Percentiles rank a stretch among this genome's conserved stretches.
Evolutionary conservation across 169 alveolate genomes (phyloP).

Genomic region (Plasmodium vivax): DNA sequence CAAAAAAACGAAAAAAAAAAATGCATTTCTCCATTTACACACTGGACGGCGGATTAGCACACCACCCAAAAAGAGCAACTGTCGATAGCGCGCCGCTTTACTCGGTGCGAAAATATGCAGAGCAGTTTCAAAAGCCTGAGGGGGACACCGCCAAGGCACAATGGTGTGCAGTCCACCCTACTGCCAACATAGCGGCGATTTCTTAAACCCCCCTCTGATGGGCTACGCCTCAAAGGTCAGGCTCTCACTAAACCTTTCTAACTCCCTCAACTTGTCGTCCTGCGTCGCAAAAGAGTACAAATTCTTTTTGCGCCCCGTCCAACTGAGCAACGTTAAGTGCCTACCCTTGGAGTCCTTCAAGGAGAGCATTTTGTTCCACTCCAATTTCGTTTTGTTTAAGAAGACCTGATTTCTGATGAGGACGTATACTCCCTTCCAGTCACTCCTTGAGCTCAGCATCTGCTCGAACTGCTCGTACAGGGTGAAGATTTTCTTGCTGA

Average conservation of each 20-base stretch:
- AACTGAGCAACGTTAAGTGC: slow-evolving; percentile 39
- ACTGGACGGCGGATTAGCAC: not conserved
- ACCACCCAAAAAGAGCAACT: not conserved
- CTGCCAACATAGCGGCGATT: not conserved
- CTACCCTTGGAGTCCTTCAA: slow-evolving; percentile 61
- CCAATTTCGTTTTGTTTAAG: slow-evolving; percentile 46
- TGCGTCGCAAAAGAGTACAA: slow-evolving; percentile 44
- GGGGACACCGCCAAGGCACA: not conserved
- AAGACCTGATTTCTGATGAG: slow-evolving; percentile 33
- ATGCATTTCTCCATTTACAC: not conserved
- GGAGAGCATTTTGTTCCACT: slow-evolving; percentile 51
- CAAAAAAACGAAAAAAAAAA: no score
- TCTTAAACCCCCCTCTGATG: not conserved
- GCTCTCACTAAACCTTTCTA: slow-evolving; percentile 46
- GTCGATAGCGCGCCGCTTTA: not conserved
- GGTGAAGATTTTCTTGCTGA: slow-evolving; percentile 36
- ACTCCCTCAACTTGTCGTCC: slow-evolving; percentile 53
- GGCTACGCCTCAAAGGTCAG: slow-evolving; percentile 25
- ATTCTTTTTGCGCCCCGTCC: slow-evolving; percentile 65
- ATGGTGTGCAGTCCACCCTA: not conserved
- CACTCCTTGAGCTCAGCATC: slow-evolving; percentile 52
- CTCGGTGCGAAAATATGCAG: not conserved
- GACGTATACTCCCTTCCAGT: slow-evolving; percentile 68
- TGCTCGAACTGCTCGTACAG: slow-evolving; percentile 72
- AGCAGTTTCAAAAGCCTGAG: not conserved